phyloP scores from a whole-genome alignment of 2,329 filamentous ascomycete genomes.

The Ophiostoma himal-ulmi region DNA sequence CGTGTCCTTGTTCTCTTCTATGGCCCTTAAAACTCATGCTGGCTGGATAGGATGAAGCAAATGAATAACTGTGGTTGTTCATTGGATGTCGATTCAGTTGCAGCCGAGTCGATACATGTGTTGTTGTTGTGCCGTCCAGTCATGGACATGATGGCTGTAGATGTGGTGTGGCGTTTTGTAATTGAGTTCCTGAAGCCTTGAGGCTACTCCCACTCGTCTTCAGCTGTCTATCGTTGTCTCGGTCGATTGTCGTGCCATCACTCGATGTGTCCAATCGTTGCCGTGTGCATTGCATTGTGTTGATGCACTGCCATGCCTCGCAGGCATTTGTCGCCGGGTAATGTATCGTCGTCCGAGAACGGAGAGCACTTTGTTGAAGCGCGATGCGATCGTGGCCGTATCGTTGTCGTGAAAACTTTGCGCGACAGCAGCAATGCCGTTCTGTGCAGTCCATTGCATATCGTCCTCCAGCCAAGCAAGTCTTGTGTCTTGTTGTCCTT shows the following conservation, averaged over 20 bases:
- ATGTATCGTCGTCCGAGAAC: conserved; percentile 2
- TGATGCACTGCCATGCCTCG: conserved; percentile 2
- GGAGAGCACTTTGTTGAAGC: not conserved
- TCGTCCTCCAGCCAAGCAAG: not conserved
- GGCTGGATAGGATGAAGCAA: not conserved
- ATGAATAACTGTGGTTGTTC: not conserved
- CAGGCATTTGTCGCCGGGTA: not conserved
- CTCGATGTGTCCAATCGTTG: not conserved
- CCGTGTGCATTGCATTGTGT: not conserved
- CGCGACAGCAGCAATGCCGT: not conserved
- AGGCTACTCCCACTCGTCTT: not conserved
- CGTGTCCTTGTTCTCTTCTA: not conserved
- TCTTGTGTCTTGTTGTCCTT: not conserved
- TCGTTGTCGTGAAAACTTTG: conserved; percentile 9
- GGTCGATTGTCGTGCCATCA: not conserved
- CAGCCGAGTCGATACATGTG: not conserved
- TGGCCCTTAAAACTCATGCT: not conserved
- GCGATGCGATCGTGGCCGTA: conserved; percentile 6
- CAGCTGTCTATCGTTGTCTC: not conserved
- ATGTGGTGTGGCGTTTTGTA: not conserved
- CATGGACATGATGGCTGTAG: not conserved
- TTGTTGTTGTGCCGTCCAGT: not conserved
- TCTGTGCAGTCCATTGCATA: not conserved
- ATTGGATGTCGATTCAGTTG: not conserved
- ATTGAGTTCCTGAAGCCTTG: not conserved